A percentile compares a stretch with the other conserved stretches of the same genome.
Evolutionary conservation across 345 rosid species (phyloP).

Genomic region (Nephelium lappaceum): DNA sequence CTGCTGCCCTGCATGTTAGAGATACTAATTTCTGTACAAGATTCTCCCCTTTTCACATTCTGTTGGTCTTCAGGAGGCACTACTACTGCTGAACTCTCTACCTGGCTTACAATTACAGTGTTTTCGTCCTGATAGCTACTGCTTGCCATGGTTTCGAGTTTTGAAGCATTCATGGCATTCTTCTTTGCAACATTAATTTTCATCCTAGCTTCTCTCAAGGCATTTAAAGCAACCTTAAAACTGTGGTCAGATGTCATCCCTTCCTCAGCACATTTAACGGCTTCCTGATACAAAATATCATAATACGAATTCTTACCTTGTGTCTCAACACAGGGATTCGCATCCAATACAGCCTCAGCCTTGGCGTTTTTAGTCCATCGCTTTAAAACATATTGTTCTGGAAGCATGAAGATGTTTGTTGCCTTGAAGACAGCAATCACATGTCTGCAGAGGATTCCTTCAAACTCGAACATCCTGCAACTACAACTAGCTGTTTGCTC

Average conservation of each 20-base stretch:
- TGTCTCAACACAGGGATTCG: slow-evolving; percentile 11
- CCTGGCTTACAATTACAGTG: slow-evolving; percentile 16
- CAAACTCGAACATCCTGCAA: slow-evolving; percentile 39
- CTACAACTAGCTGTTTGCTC: slow-evolving; percentile 32
- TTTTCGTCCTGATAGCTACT: slow-evolving; percentile 21
- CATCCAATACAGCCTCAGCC: slow-evolving; percentile 30
- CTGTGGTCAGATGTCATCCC: slow-evolving; percentile 36
- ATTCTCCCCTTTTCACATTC: slow-evolving; percentile 8
- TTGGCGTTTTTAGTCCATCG: slow-evolving; percentile 33
- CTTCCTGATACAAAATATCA: slow-evolving; percentile 35
- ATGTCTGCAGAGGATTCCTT: slow-evolving; percentile 38
- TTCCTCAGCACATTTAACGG: slow-evolving; percentile 34
- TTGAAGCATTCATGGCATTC: slow-evolving; percentile 25
- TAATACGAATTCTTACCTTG: slow-evolving; percentile 25
- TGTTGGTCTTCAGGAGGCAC: slow-evolving; percentile 1
- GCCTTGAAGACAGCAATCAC: slow-evolving; percentile 34
- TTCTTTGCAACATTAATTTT: slow-evolving; percentile 33
- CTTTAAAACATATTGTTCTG: slow-evolving; percentile 32
- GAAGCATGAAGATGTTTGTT: slow-evolving; percentile 27
- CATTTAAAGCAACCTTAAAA: slow-evolving; percentile 30
- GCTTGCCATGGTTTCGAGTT: slow-evolving; percentile 22
- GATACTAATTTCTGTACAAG: slow-evolving; percentile 8
- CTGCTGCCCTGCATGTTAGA: neutral
- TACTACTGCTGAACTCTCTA: slow-evolving; percentile 19
- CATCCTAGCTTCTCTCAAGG: slow-evolving; percentile 35